These are phyloP conservation scores for Monosporascus sp. DNA, from an alignment of 2,329 filamentous ascomycete species.

Conservation along the genomic window DNA sequence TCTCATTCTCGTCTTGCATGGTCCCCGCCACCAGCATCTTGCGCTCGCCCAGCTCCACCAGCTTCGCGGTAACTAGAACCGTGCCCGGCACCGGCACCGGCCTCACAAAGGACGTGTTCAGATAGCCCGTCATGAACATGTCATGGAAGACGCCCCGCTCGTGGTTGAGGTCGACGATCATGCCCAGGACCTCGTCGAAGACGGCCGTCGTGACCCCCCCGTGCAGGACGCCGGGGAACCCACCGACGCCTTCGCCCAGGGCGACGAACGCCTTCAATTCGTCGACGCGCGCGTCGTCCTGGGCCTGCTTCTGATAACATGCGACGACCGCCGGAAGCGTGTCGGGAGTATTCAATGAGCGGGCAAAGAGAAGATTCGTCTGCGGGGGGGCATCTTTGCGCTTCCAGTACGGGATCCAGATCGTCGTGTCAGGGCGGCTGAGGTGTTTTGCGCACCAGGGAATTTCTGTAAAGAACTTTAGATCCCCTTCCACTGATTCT, in stretches of 20 bases:
- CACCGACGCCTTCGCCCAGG: neutral
- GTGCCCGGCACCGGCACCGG: neutral
- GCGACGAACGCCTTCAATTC: neutral
- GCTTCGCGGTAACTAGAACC: neutral
- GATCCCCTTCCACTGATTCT: too few species aligned
- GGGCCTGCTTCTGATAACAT: neutral
- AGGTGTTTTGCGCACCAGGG: slow-evolving; percentile 3
- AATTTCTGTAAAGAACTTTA: neutral
- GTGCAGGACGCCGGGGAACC: neutral
- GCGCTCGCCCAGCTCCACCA: neutral
- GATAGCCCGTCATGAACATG: neutral
- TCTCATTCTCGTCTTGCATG: neutral
- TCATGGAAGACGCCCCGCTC: slow-evolving; percentile 1
- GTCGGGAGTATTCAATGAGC: neutral
- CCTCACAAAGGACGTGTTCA: neutral
- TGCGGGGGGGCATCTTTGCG: too few species aligned
- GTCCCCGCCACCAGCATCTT: neutral
- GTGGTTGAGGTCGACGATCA: slow-evolving; percentile 1
- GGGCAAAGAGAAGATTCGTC: neutral
- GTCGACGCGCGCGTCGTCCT: neutral
- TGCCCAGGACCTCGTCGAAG: slow-evolving; percentile 1
- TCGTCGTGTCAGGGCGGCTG: neutral
- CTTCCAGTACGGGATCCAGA: neutral
- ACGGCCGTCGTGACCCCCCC: neutral
- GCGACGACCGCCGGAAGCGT: neutral